A percentile compares a stretch with the other conserved stretches of the same genome.
Conservation (phyloP, 345 rosid genomes). For the Arabidopsis suecica region DNA sequence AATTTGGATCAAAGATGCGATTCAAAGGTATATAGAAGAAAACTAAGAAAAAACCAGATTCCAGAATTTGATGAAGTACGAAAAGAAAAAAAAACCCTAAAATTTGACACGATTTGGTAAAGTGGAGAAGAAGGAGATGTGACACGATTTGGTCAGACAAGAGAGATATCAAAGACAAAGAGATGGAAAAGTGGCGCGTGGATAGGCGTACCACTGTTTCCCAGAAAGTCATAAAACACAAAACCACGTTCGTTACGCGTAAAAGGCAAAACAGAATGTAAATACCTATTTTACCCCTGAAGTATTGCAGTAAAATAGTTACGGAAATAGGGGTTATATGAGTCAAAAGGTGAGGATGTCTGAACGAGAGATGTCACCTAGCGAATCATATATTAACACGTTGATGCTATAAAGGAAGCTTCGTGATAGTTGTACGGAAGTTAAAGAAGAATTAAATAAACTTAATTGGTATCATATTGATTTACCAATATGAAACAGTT, state of each 20-base stretch:
- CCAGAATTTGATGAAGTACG: constrained; percentile 3
- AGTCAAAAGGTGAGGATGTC: constrained; percentile 18
- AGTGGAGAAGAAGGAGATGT: constrained; percentile 43
- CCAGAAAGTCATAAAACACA: not conserved
- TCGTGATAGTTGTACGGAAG: not conserved
- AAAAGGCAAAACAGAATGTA: not conserved
- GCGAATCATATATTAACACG: constrained; percentile 23
- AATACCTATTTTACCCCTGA: constrained; percentile 18
- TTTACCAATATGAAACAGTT: too few relatives aligned
- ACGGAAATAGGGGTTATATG: not conserved
- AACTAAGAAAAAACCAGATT: constrained; percentile 22
- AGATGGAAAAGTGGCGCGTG: constrained; percentile 31
- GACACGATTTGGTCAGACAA: constrained; percentile 24
- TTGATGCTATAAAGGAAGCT: not conserved
- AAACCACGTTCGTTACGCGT: constrained; percentile 44
- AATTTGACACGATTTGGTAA: constrained; percentile 36
- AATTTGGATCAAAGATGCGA: constrained; percentile 34
- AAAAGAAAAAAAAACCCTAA: constrained; percentile 28
- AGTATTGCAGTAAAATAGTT: not conserved
- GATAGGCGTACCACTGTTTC: constrained; percentile 30
- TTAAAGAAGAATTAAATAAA: too few relatives aligned
- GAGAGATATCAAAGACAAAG: not conserved
- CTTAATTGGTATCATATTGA: too few relatives aligned
- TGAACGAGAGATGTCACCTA: constrained; percentile 6
- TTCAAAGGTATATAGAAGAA: constrained; percentile 30